Conservation (phyloP, 75 land plant species). For the Pinus tabuliformis region DNA sequence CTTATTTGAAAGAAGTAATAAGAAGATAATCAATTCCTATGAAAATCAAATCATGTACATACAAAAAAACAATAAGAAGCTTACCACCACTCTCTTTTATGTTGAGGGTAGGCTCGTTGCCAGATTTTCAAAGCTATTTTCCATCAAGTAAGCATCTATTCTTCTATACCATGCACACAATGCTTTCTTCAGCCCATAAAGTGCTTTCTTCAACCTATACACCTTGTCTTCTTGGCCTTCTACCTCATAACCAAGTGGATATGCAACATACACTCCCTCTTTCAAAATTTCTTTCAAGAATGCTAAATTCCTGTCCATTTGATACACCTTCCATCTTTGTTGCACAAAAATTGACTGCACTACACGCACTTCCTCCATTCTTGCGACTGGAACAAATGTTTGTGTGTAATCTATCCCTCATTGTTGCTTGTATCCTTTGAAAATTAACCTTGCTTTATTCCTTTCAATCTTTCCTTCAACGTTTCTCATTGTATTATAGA, state of each 20-base stretch:
- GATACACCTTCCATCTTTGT: background rate
- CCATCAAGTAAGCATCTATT: background rate
- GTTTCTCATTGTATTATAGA: constrained; percentile 10
- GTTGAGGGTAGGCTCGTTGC: no score
- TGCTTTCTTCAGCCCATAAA: no score
- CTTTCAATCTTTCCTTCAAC: background rate
- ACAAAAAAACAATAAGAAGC: no score
- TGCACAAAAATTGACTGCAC: background rate
- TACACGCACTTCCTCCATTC: background rate
- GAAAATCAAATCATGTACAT: no score
- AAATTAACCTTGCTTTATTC: constrained; percentile 6
- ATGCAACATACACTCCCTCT: background rate
- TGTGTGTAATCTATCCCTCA: no score
- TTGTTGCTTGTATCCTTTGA: no score
- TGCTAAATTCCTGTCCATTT: background rate
- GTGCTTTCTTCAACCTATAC: no score
- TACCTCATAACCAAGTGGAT: constrained; percentile 5
- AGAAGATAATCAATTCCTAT: no score
- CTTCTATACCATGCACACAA: background rate
- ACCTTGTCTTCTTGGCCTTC: background rate
- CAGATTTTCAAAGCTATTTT: no score
- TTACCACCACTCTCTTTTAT: no score
- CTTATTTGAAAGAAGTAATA: no score
- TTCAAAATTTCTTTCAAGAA: background rate
- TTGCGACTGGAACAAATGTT: no score